Evolutionary conservation across 2,329 filamentous ascomycete species (phyloP), one percentile per base, ranked within the genome.

Genomic region (Epichloe hybrida): DNA sequence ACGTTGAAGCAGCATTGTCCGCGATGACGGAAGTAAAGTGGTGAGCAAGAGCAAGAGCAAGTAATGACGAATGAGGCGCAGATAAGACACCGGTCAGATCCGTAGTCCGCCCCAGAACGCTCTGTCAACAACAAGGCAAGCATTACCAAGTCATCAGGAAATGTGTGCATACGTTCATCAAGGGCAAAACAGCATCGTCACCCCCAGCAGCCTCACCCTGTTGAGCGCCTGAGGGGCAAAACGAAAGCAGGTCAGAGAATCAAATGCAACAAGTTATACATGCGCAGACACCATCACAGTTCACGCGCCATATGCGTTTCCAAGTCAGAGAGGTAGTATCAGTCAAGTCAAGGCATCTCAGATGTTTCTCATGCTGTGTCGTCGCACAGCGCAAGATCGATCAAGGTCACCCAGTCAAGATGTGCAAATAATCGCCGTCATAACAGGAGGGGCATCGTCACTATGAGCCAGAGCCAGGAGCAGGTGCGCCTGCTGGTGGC

Each of bases 401-500:
- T 65, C 64, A 65, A 57, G 58, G 57, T 66, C 62, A 65, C 62
- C 61, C 56, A 59, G 61, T 59, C 60, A 63, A 60, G 58, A 62
- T 49, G 37, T 42, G 52, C 49, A 51, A 44, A 35, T 8, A 49
- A 35, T 46, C 41, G 52, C 41, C 45, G 42, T 51, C 39, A 51
- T 35, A 34, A 45, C 20, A 35, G 45, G 31, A 43, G 49, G 49
- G 46, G 36, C 41, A 42, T 51, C 59, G 60, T 68, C 64, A 68
- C 66, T 65, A 63, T 57, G 64, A 62, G 57, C 65, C 65, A 45
- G 65, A 62, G 57, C 65, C 65, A 45, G 65, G 64, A 51, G 66
- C 61, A 54, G 66, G 58, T 48, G 62, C 65, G 53, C 66, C 66
- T 37, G 62, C 57, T 36, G 65, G 58, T 43, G 67, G 56, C 53